phyloP scores from a whole-genome alignment of 2,329 filamentous ascomycete species.

The Apiospora rasikravindrae region DNA sequence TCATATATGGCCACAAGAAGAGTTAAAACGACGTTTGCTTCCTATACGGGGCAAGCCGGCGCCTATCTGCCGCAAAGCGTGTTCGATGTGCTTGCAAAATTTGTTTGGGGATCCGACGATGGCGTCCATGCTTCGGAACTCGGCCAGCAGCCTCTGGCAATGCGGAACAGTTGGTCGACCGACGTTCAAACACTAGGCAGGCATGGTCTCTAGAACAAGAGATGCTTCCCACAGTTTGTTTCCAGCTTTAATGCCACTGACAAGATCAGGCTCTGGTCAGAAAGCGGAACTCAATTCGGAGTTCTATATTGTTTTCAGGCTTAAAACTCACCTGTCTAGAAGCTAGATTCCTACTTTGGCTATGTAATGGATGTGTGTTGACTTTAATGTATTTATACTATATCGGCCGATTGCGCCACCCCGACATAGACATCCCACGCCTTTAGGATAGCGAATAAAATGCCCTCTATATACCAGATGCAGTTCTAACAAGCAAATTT shows the following conservation, averaged over 20 bases:
- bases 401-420: background rate
- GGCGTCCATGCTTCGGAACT: background rate
- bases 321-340: background rate
- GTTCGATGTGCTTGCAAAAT: constrained; percentile 10
- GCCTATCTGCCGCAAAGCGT: background rate
- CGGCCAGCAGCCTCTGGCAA: background rate
- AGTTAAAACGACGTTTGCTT: constrained; percentile 3
- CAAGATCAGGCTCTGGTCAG: background rate
- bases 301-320: background rate
- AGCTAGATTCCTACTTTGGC: background rate
- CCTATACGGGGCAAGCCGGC: background rate
- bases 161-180: background rate
- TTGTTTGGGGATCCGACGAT: constrained; percentile 7
- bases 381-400: background rate
- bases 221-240: background rate
- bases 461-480: background rate
- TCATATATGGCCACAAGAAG: background rate
- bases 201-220: background rate
- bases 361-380: background rate
- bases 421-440: background rate
- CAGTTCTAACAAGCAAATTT: background rate
- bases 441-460: background rate
- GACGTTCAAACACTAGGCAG: background rate
- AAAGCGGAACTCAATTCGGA: background rate
- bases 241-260: background rate